Evolutionary conservation across 305 asterid species (phyloP).

Genomic region (Withania somnifera): DNA sequence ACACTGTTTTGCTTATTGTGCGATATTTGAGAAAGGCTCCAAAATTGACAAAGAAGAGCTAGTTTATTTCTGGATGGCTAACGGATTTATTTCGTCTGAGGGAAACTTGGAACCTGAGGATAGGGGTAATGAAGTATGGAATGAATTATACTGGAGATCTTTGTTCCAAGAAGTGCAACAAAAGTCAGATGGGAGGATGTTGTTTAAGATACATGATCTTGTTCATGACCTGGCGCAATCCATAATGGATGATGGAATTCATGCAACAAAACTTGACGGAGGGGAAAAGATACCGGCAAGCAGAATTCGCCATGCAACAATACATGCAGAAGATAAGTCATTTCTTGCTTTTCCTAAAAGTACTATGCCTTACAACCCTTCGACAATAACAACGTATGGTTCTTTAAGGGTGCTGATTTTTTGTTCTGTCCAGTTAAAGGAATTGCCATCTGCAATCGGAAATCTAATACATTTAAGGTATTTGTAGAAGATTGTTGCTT

Average conservation of each 20-base stretch:
- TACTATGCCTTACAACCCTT: neutral
- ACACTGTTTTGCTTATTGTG: constrained; percentile 29
- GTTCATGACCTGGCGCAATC: constrained; percentile 26
- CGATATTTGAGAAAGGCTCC: constrained; percentile 26
- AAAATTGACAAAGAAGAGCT: constrained; percentile 10
- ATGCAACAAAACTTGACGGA: neutral
- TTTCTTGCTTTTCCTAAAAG: neutral
- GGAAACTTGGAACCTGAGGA: constrained; percentile 12
- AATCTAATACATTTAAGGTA: neutral
- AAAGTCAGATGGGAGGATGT: neutral
- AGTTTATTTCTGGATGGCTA: constrained; percentile 28
- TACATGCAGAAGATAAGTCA: constrained; percentile 1
- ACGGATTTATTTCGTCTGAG: constrained; percentile 8
- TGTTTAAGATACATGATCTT: constrained; percentile 28
- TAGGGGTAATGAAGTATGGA: constrained; percentile 8
- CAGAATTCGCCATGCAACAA: neutral
- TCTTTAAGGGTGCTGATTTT: neutral
- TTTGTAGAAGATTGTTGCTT: neutral
- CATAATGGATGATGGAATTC: constrained; percentile 10
- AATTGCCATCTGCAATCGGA: neutral
- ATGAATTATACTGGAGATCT: constrained; percentile 23
- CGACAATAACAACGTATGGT: neutral
- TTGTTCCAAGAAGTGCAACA: constrained; percentile 17
- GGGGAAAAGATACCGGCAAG: neutral
- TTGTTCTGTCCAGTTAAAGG: neutral